These are phyloP conservation scores for Byssoonygena ceratinophila DNA, from an alignment of 2,329 filamentous ascomycete species.

Conservation along the genomic window DNA sequence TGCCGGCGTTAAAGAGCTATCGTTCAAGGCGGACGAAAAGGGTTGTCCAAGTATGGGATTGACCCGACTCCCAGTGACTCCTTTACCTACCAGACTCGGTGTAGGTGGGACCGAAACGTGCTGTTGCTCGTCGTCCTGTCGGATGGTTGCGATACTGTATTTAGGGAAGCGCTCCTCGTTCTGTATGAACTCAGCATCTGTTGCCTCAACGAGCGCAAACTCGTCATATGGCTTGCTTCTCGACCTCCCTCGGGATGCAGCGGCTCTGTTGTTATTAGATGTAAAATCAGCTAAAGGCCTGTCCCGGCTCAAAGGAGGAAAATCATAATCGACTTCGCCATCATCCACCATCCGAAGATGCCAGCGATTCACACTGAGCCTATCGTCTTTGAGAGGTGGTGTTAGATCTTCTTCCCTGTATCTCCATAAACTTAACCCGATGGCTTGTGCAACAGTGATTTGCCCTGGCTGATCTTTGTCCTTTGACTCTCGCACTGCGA, in stretches of 20 bases:
- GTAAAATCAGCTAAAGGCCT: constrained; percentile 54
- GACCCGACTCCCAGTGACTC: constrained; percentile 22
- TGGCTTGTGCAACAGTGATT: constrained; percentile 52
- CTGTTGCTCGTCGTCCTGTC: constrained; percentile 23
- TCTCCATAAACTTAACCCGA: constrained; percentile 52
- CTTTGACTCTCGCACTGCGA: constrained; percentile 46
- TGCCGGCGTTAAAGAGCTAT: constrained; percentile 37
- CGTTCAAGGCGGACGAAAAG: constrained; percentile 38
- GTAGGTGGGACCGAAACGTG: constrained; percentile 17
- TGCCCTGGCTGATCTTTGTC: constrained; percentile 39
- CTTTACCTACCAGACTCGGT: constrained; percentile 13
- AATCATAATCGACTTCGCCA: constrained; percentile 57
- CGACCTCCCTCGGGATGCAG: constrained; percentile 43
- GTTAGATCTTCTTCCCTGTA: constrained; percentile 50
- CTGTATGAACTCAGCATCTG: constrained; percentile 44
- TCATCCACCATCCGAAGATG: constrained; percentile 58
- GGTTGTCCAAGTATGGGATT: constrained; percentile 39
- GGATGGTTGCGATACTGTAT: constrained; percentile 31
- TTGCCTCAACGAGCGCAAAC: constrained; percentile 54
- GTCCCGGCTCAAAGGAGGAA: constrained; percentile 48
- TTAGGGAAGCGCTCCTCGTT: constrained; percentile 49
- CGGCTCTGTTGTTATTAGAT: constrained; percentile 55
- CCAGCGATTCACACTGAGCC: constrained; percentile 53
- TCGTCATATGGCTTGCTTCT: constrained; percentile 57
- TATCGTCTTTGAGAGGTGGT: constrained; percentile 42